Evolutionary conservation across 306 rosid species (phyloP).

Genomic region (Castanea sativa): DNA sequence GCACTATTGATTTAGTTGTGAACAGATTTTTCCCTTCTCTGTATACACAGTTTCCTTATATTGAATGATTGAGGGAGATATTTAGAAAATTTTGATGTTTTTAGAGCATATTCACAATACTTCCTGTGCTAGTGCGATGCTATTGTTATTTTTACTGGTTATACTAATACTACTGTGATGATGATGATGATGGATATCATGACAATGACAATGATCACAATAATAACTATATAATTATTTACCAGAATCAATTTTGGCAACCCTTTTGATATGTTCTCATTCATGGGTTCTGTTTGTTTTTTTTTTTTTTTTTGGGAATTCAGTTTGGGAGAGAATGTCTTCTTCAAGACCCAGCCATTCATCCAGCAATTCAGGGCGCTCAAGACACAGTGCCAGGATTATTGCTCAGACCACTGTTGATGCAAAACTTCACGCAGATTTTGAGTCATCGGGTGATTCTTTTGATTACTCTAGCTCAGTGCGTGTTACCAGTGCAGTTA

Average conservation of each 20-base stretch:
- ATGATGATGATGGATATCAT: not conserved
- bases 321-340: conserved; percentile 66
- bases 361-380: conserved; percentile 71
- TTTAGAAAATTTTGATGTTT: conserved; percentile 5
- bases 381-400: conserved; percentile 71
- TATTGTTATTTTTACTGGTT: not conserved
- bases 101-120: not conserved
- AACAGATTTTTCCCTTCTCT: not conserved
- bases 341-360: conserved; percentile 78
- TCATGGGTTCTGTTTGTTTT: not conserved
- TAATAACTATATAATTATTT: not conserved
- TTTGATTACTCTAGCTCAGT: conserved; percentile 92
- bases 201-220: not conserved
- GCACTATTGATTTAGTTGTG: not conserved
- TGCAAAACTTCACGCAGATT: conserved; percentile 88
- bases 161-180: not conserved
- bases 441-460: conserved; percentile 81
- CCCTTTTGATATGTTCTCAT: conserved; percentile 3
- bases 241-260: not conserved
- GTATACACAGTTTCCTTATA: conserved; percentile 11
- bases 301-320: conserved; percentile 8
- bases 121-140: not conserved
- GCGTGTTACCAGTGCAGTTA: conserved; percentile 38
- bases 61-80: conserved; percentile 5
- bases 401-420: conserved; percentile 88